Percentiles rank a stretch among this genome's conserved stretches.
phyloP scores from a whole-genome alignment of 139 green algal species.

The Trebouxia sp. region DNA sequence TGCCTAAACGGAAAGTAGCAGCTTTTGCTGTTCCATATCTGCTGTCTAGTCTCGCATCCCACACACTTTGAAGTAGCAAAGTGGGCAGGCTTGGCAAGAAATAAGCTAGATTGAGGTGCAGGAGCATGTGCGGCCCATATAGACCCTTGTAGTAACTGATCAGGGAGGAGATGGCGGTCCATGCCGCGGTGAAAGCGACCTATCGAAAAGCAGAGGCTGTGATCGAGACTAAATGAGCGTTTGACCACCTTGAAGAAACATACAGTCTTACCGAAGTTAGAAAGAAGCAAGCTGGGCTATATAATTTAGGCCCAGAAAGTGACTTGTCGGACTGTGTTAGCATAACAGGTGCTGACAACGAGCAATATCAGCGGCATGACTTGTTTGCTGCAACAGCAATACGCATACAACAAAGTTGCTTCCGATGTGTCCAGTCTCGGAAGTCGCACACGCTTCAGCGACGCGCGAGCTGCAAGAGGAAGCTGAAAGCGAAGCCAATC shows the following conservation, averaged over 20 bases:
- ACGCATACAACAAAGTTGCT: no score
- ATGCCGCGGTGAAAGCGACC: slow-evolving; percentile 63
- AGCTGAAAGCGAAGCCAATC: no score
- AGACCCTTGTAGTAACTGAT: slow-evolving; percentile 52
- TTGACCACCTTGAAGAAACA: neutral
- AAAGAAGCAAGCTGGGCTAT: slow-evolving; percentile 19
- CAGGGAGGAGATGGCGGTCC: slow-evolving; percentile 64
- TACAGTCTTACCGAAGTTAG: neutral
- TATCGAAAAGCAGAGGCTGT: neutral
- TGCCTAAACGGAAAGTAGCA: slow-evolving; percentile 10
- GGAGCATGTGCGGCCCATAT: slow-evolving; percentile 57
- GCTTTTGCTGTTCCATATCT: slow-evolving; percentile 25
- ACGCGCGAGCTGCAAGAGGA: no score
- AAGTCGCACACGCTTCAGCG: no score
- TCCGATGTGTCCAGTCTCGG: no score
- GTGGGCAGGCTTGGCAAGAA: slow-evolving; percentile 62
- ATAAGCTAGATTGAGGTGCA: slow-evolving; percentile 69
- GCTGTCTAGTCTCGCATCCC: slow-evolving; percentile 14
- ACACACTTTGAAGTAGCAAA: slow-evolving; percentile 57
- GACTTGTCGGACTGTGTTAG: neutral
- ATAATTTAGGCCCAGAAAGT: neutral
- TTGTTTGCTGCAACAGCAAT: no score
- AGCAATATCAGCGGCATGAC: no score
- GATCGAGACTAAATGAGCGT: neutral
- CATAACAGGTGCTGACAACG: no score